Conservation (phyloP, 176 grass and related monocot genomes). For the Hordeum vulgare region MorexV3_pseudomolecules_assembly NC_058522.1:489779753-489780252, state of each 20-base stretch:
- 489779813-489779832: not conserved
- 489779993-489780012: not conserved
- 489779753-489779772: not conserved
- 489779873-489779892: not conserved
- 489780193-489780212: not conserved
- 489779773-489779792: not conserved
- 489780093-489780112: constrained; percentile 9
- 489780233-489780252: not conserved
- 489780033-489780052: constrained; percentile 8
- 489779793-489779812: not conserved
- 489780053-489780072: constrained; percentile 17
- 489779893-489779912: not conserved
- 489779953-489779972: not conserved
- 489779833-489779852: not conserved
- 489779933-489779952: not conserved
- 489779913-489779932: constrained; percentile 3
- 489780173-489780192: constrained; percentile 6
- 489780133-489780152: constrained; percentile 19
- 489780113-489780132: constrained; percentile 29
- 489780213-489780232: not conserved
- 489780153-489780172: constrained; percentile 26
- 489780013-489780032: constrained; percentile 8
- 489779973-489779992: not conserved
- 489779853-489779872: not conserved
- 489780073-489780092: constrained; percentile 6